Evolutionary conservation across 148 eudicot species (phyloP), one percentile per base, ranked within the genome.

Genomic region (Fallopia convolvulus): DNA sequence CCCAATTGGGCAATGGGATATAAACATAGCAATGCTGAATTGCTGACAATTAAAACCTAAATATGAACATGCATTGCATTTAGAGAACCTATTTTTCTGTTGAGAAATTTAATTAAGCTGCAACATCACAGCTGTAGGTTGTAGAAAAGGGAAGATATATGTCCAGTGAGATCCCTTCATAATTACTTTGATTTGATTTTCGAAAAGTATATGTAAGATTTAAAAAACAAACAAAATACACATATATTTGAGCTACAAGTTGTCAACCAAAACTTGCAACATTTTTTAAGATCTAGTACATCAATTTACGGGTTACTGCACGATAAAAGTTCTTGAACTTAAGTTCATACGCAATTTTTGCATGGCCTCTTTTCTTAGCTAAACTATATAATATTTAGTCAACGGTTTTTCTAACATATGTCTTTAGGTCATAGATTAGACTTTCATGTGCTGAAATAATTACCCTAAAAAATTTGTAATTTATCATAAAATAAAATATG

Each of bases 91-190:
- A 23, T 61, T 21, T 61, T 61, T 61, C 39, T 61, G 68, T 61
- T 61, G 68, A 61, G 33, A 61, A 61, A 61, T 26, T 61, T 61
- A 61, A 58, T 23, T 61, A 5, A 61, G 10, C 68, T 61, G 68
- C 68, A 61, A 61, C 68, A 23, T 61, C 68, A 61, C 68, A 61
- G 68, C 68, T 61, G 68, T 23, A 61, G 68, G 39, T 61, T 61
- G 39, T 61, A 23, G 15, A 8, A 23, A 23, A 9, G 68, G 36
- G 39, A 61, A 58, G 32, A 58, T 20, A 52, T 14, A 5, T 58
- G 14, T 23, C 11, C 68, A 61, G 39, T 61, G 68, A 61, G 39
- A 61, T 61, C 36, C 36, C 15, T 61, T 61, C 39, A 61, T 61
- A 61, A 61, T 61, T 61, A 61, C 68, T 10, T 26, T 4, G 39